phyloP scores from a whole-genome alignment of 257 asterid genomes.

The Solanum okadae region DNA sequence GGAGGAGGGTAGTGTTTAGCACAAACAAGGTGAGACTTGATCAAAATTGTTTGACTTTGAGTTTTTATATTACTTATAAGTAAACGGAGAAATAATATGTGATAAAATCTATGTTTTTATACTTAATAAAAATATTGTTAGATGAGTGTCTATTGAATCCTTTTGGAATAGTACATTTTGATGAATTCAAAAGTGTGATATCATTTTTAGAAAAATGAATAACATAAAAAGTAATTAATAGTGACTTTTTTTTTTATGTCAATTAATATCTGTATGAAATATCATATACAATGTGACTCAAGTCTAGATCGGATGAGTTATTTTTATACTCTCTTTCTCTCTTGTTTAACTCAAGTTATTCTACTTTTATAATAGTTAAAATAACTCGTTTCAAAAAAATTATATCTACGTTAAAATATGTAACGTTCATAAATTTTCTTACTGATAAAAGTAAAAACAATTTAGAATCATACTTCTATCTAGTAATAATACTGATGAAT shows the following conservation, averaged over 20 bases:
- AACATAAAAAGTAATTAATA: background rate
- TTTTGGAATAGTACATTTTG: background rate
- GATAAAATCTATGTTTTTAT: background rate
- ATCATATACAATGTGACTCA: background rate
- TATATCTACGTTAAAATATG: accelerated
- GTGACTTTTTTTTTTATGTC: background rate
- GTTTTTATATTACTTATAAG: background rate
- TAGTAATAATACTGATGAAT: background rate
- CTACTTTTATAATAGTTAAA: background rate
- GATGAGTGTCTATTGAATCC: accelerated
- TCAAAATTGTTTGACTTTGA: background rate
- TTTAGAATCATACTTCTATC: background rate
- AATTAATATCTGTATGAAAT: background rate
- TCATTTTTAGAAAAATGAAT: background rate
- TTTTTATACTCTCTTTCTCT: background rate
- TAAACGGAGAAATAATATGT: background rate
- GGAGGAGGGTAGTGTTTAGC: slow-evolving; percentile 5
- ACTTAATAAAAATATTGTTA: background rate
- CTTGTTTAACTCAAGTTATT: background rate
- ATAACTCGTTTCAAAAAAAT: background rate
- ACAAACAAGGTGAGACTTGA: background rate
- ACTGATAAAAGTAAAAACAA: background rate
- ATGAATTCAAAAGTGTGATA: background rate
- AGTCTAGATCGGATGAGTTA: too few species aligned
- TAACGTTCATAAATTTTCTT: background rate